A percentile compares a stretch with the other conserved stretches of the same genome.
Evolutionary conservation across 2,329 filamentous ascomycete species (phyloP).

Genomic region (Stagonosporopsis chrysanthemi): DNA sequence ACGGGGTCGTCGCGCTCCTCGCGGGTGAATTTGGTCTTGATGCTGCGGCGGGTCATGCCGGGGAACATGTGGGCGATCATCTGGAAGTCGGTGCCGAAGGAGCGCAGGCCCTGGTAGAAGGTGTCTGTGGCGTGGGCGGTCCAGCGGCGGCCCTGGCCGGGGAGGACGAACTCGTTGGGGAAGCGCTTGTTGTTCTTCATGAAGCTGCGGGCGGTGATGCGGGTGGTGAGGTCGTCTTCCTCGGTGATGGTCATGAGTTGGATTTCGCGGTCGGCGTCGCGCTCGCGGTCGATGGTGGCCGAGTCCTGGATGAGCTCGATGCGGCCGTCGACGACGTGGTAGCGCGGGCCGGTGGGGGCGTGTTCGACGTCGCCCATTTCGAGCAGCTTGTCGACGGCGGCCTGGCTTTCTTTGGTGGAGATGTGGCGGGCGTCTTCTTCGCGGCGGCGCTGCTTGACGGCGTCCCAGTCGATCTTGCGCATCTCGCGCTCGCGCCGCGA

Average conservation of each 20-base stretch:
- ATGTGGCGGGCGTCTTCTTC: conserved; percentile 42
- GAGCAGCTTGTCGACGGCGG: conserved; percentile 34
- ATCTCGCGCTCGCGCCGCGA: conserved; percentile 78
- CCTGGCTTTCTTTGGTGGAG: conserved; percentile 32
- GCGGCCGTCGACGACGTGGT: conserved; percentile 71
- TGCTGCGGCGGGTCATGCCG: conserved; percentile 72
- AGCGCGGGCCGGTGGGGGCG: conserved; percentile 52
- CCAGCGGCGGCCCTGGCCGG: conserved; percentile 64
- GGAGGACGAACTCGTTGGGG: conserved; percentile 54
- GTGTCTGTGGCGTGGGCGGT: conserved; percentile 72
- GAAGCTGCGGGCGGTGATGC: conserved; percentile 74
- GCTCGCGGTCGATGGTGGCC: conserved; percentile 72
- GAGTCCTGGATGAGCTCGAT: conserved; percentile 75
- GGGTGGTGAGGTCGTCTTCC: conserved; percentile 78
- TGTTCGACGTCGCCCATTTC: conserved; percentile 19
- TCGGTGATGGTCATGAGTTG: conserved; percentile 69
- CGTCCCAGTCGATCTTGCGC: conserved; percentile 68
- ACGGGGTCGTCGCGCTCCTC: conserved; percentile 74
- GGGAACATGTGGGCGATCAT: conserved; percentile 81
- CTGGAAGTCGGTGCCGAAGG: conserved; percentile 84
- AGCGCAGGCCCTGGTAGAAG: conserved; percentile 77
- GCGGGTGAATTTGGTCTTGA: conserved; percentile 84
- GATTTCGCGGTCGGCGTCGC: conserved; percentile 63
- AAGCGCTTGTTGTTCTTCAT: conserved; percentile 65
- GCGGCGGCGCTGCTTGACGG: conserved; percentile 53